Percentiles rank a stretch among this genome's conserved stretches.
Conservation (phyloP, 2,329 filamentous ascomycete genomes). For the Hymenoscyphus linearis region DNA sequence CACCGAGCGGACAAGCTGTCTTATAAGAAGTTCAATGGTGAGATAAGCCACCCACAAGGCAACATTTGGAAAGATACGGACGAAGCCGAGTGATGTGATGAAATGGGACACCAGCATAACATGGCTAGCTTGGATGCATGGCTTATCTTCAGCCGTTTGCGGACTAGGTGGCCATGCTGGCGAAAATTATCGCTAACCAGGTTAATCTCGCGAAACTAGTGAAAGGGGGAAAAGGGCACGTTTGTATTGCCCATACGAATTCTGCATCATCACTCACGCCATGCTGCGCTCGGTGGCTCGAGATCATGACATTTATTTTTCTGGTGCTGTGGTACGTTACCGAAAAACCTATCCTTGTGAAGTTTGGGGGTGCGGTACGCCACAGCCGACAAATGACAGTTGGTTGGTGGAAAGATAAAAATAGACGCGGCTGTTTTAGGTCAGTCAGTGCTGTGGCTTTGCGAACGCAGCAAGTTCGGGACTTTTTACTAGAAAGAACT, state of each 20-base stretch:
- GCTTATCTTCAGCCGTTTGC: neutral
- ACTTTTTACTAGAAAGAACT: neutral
- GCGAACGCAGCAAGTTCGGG: neutral
- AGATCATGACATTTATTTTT: neutral
- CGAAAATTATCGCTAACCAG: neutral
- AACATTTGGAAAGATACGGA: neutral
- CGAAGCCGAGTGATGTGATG: neutral
- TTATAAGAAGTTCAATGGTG: neutral
- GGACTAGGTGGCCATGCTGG: neutral
- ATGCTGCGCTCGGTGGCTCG: neutral
- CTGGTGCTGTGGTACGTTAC: neutral
- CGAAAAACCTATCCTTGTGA: neutral
- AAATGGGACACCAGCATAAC: neutral
- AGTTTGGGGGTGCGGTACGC: neutral
- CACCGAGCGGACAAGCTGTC: neutral
- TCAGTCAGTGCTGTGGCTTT: neutral
- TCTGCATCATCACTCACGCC: neutral
- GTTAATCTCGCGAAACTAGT: too few relatives aligned
- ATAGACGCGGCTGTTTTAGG: neutral
- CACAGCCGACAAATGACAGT: neutral
- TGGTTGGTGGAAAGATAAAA: conserved; percentile 1
- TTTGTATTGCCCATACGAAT: neutral
- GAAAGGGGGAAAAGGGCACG: neutral
- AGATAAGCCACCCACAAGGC: neutral
- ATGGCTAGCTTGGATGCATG: neutral